These are phyloP conservation scores for Austroboletus festivus DNA, from an alignment of 768 basidiomycete species.

Conservation along the genomic window DNA sequence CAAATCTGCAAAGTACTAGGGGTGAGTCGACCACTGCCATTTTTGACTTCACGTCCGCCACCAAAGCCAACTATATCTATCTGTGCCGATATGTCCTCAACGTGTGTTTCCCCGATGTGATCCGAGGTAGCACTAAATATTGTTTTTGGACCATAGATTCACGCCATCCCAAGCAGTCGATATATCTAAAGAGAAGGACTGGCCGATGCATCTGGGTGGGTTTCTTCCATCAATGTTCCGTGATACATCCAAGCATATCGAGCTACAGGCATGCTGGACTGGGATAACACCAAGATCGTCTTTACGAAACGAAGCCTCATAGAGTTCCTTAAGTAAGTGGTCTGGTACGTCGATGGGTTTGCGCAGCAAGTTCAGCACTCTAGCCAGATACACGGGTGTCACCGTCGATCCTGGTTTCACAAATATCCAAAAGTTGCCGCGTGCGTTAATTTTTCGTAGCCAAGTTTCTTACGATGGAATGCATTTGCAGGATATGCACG, in stretches of 20 bases:
- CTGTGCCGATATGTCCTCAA: constrained; percentile 23
- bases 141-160: constrained; percentile 40
- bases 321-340: constrained; percentile 70
- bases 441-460: constrained; percentile 36
- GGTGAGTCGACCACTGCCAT: too few species aligned
- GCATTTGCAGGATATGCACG: constrained; percentile 58
- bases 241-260: background rate
- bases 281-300: constrained; percentile 72
- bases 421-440: constrained; percentile 73
- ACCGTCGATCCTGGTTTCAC: constrained; percentile 75
- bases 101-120: constrained; percentile 13
- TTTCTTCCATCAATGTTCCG: background rate
- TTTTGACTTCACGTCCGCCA: too few species aligned
- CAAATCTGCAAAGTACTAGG: too few species aligned
- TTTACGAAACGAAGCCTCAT: constrained; percentile 76
- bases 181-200: constrained; percentile 66
- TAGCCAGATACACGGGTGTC: constrained; percentile 61
- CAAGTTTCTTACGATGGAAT: background rate
- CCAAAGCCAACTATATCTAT: too few species aligned
- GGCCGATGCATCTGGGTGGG: constrained; percentile 65
- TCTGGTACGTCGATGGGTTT: background rate
- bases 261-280: constrained; percentile 68
- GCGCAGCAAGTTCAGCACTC: constrained; percentile 24
- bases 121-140: constrained; percentile 1
- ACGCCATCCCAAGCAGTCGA: constrained; percentile 56